Percentiles rank a stretch among this genome's conserved stretches.
Conservation (phyloP, 1,284 basidiomycete genomes). For the Trichosporon inkin region DNA sequence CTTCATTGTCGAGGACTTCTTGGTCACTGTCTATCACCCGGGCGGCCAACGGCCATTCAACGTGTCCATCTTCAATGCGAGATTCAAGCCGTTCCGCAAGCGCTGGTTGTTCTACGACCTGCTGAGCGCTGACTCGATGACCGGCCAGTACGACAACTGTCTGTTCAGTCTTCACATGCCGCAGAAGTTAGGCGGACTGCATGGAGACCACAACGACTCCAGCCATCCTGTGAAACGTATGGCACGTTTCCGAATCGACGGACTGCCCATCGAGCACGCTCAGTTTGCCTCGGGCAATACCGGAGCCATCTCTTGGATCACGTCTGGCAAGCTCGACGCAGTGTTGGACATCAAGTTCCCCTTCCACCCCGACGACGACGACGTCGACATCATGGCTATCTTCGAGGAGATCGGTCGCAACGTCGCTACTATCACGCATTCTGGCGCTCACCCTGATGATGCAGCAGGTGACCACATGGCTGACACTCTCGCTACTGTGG, state of each 20-base stretch:
- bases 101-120: slow-evolving; percentile 96
- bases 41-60: slow-evolving; percentile 89
- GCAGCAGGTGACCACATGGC: slow-evolving; percentile 46
- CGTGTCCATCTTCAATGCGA: slow-evolving; percentile 92
- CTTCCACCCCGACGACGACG: slow-evolving; percentile 66
- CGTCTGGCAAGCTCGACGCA: slow-evolving; percentile 90
- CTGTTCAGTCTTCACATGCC: slow-evolving; percentile 94
- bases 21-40: slow-evolving; percentile 93
- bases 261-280: slow-evolving; percentile 93
- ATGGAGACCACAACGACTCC: slow-evolving; percentile 59
- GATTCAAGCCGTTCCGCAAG: slow-evolving; percentile 77
- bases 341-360: slow-evolving; percentile 98
- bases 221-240: slow-evolving; percentile 77
- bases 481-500: slow-evolving; percentile 54
- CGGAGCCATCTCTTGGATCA: slow-evolving; percentile 94
- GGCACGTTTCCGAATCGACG: slow-evolving; percentile 94
- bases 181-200: slow-evolving; percentile 78
- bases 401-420: slow-evolving; percentile 87
- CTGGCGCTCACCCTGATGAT: slow-evolving; percentile 39
- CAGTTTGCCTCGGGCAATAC: slow-evolving; percentile 72
- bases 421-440: slow-evolving; percentile 55
- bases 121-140: slow-evolving; percentile 84
- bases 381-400: slow-evolving; percentile 75
- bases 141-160: slow-evolving; percentile 97
- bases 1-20: slow-evolving; percentile 83